phyloP scores from a whole-genome alignment of 1,284 basidiomycete genomes.

The Pterula multifida region DNA sequence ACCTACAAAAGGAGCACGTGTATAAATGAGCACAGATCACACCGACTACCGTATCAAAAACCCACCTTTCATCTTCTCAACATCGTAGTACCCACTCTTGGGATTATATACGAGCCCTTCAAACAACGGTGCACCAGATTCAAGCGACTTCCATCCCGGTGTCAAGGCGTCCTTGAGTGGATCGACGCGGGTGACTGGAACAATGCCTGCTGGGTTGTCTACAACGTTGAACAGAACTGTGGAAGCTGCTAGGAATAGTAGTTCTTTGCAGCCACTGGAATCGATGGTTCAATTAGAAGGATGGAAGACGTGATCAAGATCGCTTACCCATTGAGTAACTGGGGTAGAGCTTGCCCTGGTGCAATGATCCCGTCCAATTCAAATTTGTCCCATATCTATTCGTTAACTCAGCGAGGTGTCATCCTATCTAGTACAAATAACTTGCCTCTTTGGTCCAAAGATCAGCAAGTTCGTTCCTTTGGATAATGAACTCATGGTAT shows the following conservation, averaged over 20 bases:
- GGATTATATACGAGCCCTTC: slow-evolving; percentile 47
- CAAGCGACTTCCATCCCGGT: slow-evolving; percentile 40
- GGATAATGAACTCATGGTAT: slow-evolving; percentile 33
- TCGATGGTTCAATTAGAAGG: neutral
- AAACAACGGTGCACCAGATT: slow-evolving; percentile 39
- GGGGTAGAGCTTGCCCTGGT: slow-evolving; percentile 63
- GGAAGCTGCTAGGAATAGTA: slow-evolving; percentile 37
- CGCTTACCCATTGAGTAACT: slow-evolving; percentile 56
- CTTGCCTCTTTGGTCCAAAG: slow-evolving; percentile 48
- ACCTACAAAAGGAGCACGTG: slow-evolving; percentile 23
- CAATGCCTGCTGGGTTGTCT: slow-evolving; percentile 63
- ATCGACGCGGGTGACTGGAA: slow-evolving; percentile 78
- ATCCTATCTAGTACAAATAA: slow-evolving; percentile 1
- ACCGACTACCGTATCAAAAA: too few relatives aligned
- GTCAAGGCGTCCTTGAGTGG: slow-evolving; percentile 46
- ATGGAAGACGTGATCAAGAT: slow-evolving; percentile 2
- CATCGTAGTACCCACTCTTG: slow-evolving; percentile 50
- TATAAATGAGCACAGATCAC: neutral
- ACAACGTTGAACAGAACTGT: slow-evolving; percentile 64
- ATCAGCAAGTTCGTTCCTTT: slow-evolving; percentile 38
- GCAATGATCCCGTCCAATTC: slow-evolving; percentile 68
- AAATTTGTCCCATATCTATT: slow-evolving; percentile 60
- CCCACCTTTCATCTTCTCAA: slow-evolving; percentile 42
- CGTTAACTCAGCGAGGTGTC: neutral
- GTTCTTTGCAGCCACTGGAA: slow-evolving; percentile 36